Evolutionary conservation across 2,329 filamentous ascomycete species (phyloP), one percentile per base, ranked within the genome.

Genomic region (Sporothrix dimorphospora): DNA sequence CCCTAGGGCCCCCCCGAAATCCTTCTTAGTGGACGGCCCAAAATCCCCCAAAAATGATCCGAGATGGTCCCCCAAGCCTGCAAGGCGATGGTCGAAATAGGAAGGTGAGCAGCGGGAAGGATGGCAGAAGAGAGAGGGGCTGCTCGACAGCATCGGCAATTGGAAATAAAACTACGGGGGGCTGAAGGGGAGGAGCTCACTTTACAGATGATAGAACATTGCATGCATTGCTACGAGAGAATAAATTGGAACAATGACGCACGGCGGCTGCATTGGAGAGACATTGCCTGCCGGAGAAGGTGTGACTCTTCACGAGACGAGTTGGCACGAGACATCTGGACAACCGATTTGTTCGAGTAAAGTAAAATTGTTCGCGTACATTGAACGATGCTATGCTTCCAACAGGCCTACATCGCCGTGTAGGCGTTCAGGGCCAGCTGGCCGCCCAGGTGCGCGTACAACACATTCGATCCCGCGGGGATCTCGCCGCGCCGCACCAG

Each of bases 371-470:
- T n/a, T n/a, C n/a, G n/a, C n/a, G n/a, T n/a, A n/a, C n/a, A n/a
- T n/a, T n/a, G n/a, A n/a, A n/a, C n/a, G n/a, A n/a, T 34, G 30
- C 30, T 34, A 34, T 34, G 30, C 30, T 34, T 34, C 30, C 30
- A 42, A 9, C 3, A 59, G 21, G 42, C 42, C 71, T 70, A 75
- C 75, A 86, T 81, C 14, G 81, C 74, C 4, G 86, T 85, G 79
- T 93, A 93, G 0, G 90, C 90, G 80, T 90, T 92, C 72, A 93
- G 79, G 0, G 90, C 91, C 77, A 91, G 79, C 81, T 92, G 90
- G 0, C 91, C 91, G 12, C 91, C 91, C 30, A 92, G 79, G 80
- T 93, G 91, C 1, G 90, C 90, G 80, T 92, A 93, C 72, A 93
- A 77, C 42, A 93, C 87, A 76, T 91, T 91, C n/a, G 88, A 88